Base-by-base conservation (phyloP, 768 basidiomycete species). In the Phylloporus sp. region DNA sequence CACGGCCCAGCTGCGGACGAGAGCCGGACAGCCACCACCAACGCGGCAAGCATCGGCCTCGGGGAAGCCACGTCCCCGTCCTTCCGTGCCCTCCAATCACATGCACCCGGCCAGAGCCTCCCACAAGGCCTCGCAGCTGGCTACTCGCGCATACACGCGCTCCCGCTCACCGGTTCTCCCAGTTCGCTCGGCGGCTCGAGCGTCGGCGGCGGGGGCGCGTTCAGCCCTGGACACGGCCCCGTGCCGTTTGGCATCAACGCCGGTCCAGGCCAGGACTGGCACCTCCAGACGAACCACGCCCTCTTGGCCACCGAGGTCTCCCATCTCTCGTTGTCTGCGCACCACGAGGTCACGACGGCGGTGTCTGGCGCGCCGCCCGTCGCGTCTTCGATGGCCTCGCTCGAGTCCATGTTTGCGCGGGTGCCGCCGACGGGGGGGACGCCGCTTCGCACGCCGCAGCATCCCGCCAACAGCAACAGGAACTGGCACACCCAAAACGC, bases 121-220 rank as follows among this genome's bases (percentile, higher is more conserved):
- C 92, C 94, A 1, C 91, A 94, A 46, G 93, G 93, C 27, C 77
- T 97, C 23, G 93, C 92, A 0, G 90, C 90, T 0, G 93, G 92
- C 1, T 84, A 92, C 61, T 92, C 89, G 23, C 77, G 92, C 48
- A 84, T 97, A 47, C 93, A 97, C 56, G 85, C 92, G 1, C 69
- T 75, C 22, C 75, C 78, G 0, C 63, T 59, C n/a, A 38, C 62
- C 2, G 66, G 69, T 18, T 75, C 71, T 0, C 75, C 75, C 18
- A 41, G 59, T 29, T 65, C 65, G 5, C 26, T 63, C 15, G 57
- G 63, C 4, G 55, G 61, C 0, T 63, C 60, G 29, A 64, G 59
- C 42, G 53, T 54, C 20, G 62, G 62, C 18, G 64, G 36, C 1
- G 55, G 53, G 0, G 52, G 57, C 10, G 56, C 65, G 6, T 57